Conservation (phyloP, 169 alveolate genomes). For the Cryptosporidium baileyi region DNA sequence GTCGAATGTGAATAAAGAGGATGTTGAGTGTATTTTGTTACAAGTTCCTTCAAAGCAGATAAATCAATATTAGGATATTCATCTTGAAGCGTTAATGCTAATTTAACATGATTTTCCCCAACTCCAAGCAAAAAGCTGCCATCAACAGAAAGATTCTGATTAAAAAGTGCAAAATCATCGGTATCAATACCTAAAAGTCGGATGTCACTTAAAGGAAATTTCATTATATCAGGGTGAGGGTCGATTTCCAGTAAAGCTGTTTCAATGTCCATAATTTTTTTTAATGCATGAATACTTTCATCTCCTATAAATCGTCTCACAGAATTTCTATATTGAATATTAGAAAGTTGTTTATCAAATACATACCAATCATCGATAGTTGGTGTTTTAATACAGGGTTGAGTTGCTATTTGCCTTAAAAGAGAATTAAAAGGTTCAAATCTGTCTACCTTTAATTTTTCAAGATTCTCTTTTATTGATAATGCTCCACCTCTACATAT, state of each 20-base stretch:
- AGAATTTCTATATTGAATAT: conserved; percentile 71
- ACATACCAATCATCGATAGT: conserved; percentile 70
- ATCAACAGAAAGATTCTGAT: conserved; percentile 69
- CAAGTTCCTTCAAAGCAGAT: conserved; percentile 22
- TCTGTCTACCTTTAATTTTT: conserved; percentile 24
- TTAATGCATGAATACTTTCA: conserved; percentile 71
- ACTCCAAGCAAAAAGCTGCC: conserved; percentile 72
- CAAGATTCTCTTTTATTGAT: conserved; percentile 48
- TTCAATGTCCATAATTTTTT: conserved; percentile 74
- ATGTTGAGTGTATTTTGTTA: conserved; percentile 26
- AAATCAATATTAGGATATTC: conserved; percentile 22
- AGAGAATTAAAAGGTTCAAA: conserved; percentile 40
- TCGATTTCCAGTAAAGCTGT: conserved; percentile 73
- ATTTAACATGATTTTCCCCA: conserved; percentile 74
- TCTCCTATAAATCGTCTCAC: conserved; percentile 77
- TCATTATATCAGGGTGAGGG: conserved; percentile 65
- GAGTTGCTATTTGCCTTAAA: conserved; percentile 36
- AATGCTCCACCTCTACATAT: conserved; percentile 26
- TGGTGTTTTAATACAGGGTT: conserved; percentile 53
- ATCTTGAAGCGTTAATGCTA: conserved; percentile 71
- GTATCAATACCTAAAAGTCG: conserved; percentile 74
- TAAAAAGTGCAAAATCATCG: conserved; percentile 73
- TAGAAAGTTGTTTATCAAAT: conserved; percentile 56
- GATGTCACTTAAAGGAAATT: conserved; percentile 72
- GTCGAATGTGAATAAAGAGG: conserved; percentile 33